Evolutionary conservation across 176 grass and related monocot species (phyloP), one percentile per base, ranked within the genome.

Genomic region (Carex parvula): DNA sequence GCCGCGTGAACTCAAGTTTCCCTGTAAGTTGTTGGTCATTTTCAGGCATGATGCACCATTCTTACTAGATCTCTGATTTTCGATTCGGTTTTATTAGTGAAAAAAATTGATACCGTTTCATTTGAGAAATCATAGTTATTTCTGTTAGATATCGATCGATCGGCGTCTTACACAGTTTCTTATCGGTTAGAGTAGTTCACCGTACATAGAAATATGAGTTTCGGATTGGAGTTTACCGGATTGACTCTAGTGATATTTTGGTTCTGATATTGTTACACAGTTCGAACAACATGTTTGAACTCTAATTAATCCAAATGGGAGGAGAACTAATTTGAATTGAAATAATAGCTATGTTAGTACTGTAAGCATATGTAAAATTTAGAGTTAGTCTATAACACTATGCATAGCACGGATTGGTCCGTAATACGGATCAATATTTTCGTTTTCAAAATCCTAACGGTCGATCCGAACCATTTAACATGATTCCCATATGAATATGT

Each of bases 1-100:
- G 2, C 95, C 91, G 0, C 79, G 88, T 18, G 95, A 98, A 84
- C 95, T 98, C 88, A 87, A 89, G 86, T 95, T 98, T 84, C 92
- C 92, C 84, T 98, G 92, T 98, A 90, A 98, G 85, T 69, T 21
- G 42, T 7, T 22, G 3, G 21, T 64, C 42, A 15, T 60, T 46
- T 87, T 65, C 29, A 17, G 18, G 57, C 57, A 17, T 63, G 53
- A 12, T 3, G n/a, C 13, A 37, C 0, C 5, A 42, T 63, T 58
- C 30, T 60, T 22, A 5, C 1, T 10, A 57, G 57, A 70, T 86
- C 65, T 65, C 53, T 15, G 6, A 33, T 17, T 84, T 61, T 62
- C 1, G 22, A 63, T 77, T 57, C 48, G 18, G 3, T 44, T 37
- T 85, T 62, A 22, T 44, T 46, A 46, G 11, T 58, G 5, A 74